These are phyloP conservation scores for Lachancea mirantina DNA, from an alignment of 805 yeast genomes.

Conservation along the genomic window DNA sequence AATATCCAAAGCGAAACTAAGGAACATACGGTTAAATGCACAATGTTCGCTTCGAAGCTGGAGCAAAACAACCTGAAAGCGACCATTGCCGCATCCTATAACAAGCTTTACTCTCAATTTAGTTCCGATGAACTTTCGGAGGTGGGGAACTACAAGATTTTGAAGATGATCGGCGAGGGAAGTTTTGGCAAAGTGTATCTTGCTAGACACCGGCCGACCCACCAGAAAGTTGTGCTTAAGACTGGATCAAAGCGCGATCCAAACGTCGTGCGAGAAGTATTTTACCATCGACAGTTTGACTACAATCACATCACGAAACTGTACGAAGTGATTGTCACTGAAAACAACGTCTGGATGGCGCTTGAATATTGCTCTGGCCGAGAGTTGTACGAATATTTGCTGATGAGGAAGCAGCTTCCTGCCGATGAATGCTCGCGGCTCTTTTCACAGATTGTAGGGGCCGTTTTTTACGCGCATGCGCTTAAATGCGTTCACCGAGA, in stretches of 20 bases:
- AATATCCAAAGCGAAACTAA: too few relatives aligned
- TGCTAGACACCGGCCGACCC: constrained; percentile 70
- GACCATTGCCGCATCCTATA: constrained; percentile 55
- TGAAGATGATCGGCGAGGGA: constrained; percentile 80
- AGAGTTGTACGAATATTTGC: constrained; percentile 63
- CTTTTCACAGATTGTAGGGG: constrained; percentile 57
- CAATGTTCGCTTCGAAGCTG: constrained; percentile 19
- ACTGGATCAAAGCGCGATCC: constrained; percentile 73
- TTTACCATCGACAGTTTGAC: constrained; percentile 74
- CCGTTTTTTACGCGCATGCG: constrained; percentile 63
- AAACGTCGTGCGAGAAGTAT: constrained; percentile 82
- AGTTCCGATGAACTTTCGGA: constrained; percentile 44
- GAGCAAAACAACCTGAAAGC: constrained; percentile 29
- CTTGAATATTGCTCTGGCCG: constrained; percentile 84
- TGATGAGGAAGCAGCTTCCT: constrained; percentile 45
- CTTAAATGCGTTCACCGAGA: constrained; percentile 80
- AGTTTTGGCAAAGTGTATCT: constrained; percentile 87
- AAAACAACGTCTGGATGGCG: constrained; percentile 75
- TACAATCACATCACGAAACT: constrained; percentile 80
- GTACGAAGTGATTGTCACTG: constrained; percentile 81
- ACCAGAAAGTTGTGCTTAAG: constrained; percentile 75
- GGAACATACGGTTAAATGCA: too few relatives aligned
- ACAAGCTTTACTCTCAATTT: constrained; percentile 46
- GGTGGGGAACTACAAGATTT: constrained; percentile 74
- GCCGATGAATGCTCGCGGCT: constrained; percentile 43